Conservation (phyloP, 768 basidiomycete species). For the Lactifluus rugatus region DNA sequence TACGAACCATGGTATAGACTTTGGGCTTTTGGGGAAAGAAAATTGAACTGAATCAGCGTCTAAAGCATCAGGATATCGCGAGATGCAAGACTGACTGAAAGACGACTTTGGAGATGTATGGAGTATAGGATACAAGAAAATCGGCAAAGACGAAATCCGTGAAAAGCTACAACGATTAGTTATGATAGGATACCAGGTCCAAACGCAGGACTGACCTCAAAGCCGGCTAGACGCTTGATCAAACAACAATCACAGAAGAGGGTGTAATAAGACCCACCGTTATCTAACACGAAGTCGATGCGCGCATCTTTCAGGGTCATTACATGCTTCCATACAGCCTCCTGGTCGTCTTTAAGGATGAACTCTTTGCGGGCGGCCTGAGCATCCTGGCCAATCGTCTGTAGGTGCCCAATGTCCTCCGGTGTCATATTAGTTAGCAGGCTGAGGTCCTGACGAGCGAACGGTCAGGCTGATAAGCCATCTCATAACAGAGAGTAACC, state of each 20-base stretch:
- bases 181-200: not conserved
- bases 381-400: slow-evolving; percentile 73
- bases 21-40: slow-evolving; percentile 58
- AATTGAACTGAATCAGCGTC: not conserved
- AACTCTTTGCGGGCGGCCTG: slow-evolving; percentile 66
- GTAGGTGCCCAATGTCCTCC: slow-evolving; percentile 73
- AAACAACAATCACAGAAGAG: not conserved
- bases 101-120: slow-evolving; percentile 68
- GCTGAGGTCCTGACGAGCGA: slow-evolving; percentile 61
- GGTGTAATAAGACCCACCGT: slow-evolving; percentile 39
- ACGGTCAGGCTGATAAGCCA: not conserved
- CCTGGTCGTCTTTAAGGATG: slow-evolving; percentile 80
- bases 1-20: slow-evolving; percentile 95
- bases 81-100: slow-evolving; percentile 62
- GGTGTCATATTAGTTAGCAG: slow-evolving; percentile 79
- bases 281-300: slow-evolving; percentile 87
- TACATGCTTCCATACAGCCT: slow-evolving; percentile 62
- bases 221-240: slow-evolving; percentile 54
- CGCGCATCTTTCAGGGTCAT: slow-evolving; percentile 40
- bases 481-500: slow-evolving; percentile 17
- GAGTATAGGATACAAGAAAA: slow-evolving; percentile 84
- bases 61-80: not conserved
- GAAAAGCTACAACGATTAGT: slow-evolving; percentile 50
- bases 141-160: slow-evolving; percentile 92
- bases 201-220: slow-evolving; percentile 49